These are phyloP conservation scores for Candida nanaspora DNA, from an alignment of 805 yeast genomes.

Conservation along the genomic window DNA sequence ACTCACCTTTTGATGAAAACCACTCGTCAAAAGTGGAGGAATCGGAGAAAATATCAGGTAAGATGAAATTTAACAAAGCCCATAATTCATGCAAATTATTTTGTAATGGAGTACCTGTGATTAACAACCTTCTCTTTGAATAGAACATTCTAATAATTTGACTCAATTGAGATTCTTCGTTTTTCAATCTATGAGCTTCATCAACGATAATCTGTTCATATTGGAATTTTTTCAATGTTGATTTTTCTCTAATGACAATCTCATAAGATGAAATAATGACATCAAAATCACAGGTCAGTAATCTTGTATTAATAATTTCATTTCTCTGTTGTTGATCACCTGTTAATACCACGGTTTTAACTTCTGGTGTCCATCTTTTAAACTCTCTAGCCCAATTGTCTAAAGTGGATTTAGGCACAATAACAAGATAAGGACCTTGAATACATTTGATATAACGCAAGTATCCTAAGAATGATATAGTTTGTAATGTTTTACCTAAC, in stretches of 20 bases:
- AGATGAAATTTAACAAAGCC: slow-evolving; percentile 69
- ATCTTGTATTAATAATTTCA: slow-evolving; percentile 39
- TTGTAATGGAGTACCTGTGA: slow-evolving; percentile 80
- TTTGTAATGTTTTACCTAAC: slow-evolving; percentile 73
- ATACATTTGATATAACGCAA: slow-evolving; percentile 52
- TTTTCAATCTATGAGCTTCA: slow-evolving; percentile 79
- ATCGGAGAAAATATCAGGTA: slow-evolving; percentile 75
- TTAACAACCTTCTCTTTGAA: slow-evolving; percentile 60
- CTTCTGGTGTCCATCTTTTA: slow-evolving; percentile 74
- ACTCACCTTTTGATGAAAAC: slow-evolving; percentile 43
- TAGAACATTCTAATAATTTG: slow-evolving; percentile 70
- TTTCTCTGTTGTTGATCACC: slow-evolving; percentile 69
- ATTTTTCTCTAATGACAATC: slow-evolving; percentile 68
- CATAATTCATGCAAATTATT: slow-evolving; percentile 74
- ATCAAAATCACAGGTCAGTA: slow-evolving; percentile 60
- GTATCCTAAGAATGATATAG: slow-evolving; percentile 70
- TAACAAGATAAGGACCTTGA: slow-evolving; percentile 67
- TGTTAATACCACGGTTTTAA: slow-evolving; percentile 59
- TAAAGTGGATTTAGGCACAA: slow-evolving; percentile 74
- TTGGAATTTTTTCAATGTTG: slow-evolving; percentile 54
- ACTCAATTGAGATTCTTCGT: slow-evolving; percentile 64
- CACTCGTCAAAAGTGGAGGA: slow-evolving; percentile 69
- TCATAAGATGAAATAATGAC: slow-evolving; percentile 69
- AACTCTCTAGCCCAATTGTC: slow-evolving; percentile 80
- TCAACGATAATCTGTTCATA: slow-evolving; percentile 78